Conservation (phyloP, 257 asterid genomes). For the Fraxinus anomala region DNA sequence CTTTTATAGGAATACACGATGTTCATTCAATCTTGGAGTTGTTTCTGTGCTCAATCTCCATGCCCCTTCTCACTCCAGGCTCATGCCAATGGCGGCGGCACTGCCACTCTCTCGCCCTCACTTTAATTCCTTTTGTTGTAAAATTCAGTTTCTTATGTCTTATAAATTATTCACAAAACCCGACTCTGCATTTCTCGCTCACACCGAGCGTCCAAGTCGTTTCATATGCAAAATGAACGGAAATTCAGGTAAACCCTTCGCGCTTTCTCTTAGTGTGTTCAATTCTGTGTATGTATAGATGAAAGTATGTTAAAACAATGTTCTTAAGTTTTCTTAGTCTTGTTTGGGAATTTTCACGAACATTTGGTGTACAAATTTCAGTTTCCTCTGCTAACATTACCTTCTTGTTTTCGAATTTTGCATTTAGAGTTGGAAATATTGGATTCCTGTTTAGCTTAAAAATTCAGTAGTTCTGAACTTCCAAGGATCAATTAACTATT, state of each 20-base stretch:
- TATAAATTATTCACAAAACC: conserved; percentile 23
- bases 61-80: conserved; percentile 28
- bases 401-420: not conserved
- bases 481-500: not conserved
- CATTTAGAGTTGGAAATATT: not conserved
- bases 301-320: not conserved
- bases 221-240: conserved; percentile 39
- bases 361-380: conserved; percentile 26
- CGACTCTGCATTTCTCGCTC: conserved; percentile 13
- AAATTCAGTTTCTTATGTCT: not conserved
- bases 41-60: conserved; percentile 26
- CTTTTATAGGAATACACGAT: not conserved
- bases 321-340: not conserved
- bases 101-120: conserved; percentile 23
- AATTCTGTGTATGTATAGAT: not conserved
- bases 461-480: not conserved
- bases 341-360: conserved; percentile 29
- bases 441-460: not conserved
- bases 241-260: conserved; percentile 39
- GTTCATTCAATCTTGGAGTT: not conserved
- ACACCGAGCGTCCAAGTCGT: not conserved
- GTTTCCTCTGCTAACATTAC: not conserved
- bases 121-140: not conserved
- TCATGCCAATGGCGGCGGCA: conserved; percentile 29
- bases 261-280: conserved; percentile 11